Percentiles rank a stretch among this genome's conserved stretches.
phyloP scores from a whole-genome alignment of 257 asterid genomes.

The Solanum pennellii region DNA sequence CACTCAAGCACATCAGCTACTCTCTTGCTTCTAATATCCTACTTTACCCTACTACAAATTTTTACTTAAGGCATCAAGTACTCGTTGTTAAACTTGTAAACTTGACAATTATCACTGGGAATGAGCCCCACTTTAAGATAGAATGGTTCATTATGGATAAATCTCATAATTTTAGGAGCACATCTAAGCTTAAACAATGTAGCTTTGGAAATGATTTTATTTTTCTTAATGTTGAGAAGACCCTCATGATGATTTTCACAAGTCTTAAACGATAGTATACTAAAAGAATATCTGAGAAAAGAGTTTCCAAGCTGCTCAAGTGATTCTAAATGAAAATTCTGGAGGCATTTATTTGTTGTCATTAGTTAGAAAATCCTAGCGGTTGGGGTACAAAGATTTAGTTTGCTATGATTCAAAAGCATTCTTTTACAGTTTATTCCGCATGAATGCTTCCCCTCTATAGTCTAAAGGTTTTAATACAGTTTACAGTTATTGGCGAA shows the following conservation, averaged over 20 bases:
- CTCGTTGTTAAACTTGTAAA: too few relatives aligned
- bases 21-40: background rate
- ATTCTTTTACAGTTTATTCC: too few relatives aligned
- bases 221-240: conserved; percentile 34
- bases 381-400: too few relatives aligned
- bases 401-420: too few relatives aligned
- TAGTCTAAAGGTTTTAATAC: too few relatives aligned
- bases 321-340: conserved; percentile 59
- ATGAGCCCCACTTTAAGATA: background rate
- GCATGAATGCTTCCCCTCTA: too few relatives aligned
- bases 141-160: background rate
- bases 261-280: conserved; percentile 50
- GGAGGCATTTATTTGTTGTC: conserved; percentile 64
- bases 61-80: too few relatives aligned
- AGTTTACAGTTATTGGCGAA: too few relatives aligned
- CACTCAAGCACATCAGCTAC: background rate
- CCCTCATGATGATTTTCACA: conserved; percentile 61
- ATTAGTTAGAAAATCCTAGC: conserved; percentile 51
- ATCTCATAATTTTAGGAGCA: conserved; percentile 27
- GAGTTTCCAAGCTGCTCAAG: conserved; percentile 83
- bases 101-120: background rate
- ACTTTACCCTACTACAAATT: background rate
- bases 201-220: conserved; percentile 37
- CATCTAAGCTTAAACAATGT: conserved; percentile 60
- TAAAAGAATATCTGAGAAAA: conserved; percentile 57